Evolutionary conservation across 768 basidiomycete species (phyloP), one percentile per base, ranked within the genome.

Genomic region (Leccinum barrowsii): DNA sequence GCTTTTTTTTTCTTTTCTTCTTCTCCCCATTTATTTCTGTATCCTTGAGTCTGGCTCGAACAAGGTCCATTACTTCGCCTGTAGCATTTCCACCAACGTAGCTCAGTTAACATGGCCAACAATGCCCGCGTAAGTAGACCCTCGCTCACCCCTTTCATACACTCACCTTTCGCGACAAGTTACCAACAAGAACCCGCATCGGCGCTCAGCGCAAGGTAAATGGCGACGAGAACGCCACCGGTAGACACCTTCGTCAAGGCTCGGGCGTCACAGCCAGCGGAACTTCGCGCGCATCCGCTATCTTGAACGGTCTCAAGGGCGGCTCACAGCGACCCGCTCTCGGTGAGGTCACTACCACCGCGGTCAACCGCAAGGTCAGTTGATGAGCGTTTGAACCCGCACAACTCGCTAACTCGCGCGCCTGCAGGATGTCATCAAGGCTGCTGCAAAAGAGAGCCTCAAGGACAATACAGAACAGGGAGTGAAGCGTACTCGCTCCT

Each of bases 181-280:
- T 86, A 65, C 84, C 87, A 57, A 78, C 85, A 75, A 86, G 90
- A 66, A 75, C 76, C 61, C 84, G 90, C 65, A 75, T 81, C 50
- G 77, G 84, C 63, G 75, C 82, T 63, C 85, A 85, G 70, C 87
- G 89, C 65, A 82, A 78, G 70, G 75, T 73, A 68, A 90, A 87
- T 72, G 83, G 76, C 60, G 90, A 92, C 70, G 90, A 92, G 77
- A 91, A 92, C 68, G 87, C 89, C 51, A 81, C 80, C 67, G 83
- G 81, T 65, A 83, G 78, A 73, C 86, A 90, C 67, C 67, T 79
- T 35, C 86, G 89, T 59, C 86, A 89, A 64, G 63, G 78, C 17
- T 87, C 86, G 17, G 80, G 77, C 62, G 74, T 74, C 63, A 68
- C 77, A 35, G 64, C 72, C 53, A 66, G 76, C 52, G 82, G 80